phyloP scores from a whole-genome alignment of 2,329 filamentous ascomycete genomes.

The Xylariaceae sp. region DNA sequence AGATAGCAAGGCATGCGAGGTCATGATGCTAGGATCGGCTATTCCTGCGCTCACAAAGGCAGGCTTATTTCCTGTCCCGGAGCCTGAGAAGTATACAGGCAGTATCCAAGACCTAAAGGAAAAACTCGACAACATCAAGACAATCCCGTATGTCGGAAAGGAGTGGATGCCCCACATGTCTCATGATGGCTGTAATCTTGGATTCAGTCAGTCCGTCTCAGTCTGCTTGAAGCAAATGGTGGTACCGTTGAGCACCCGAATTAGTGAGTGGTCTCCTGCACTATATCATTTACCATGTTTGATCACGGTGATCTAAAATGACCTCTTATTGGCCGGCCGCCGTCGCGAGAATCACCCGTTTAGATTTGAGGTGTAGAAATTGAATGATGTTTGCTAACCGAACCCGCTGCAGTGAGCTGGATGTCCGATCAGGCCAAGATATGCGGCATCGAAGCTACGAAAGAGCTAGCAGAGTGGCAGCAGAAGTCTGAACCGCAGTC shows the following conservation, averaged over 20 bases:
- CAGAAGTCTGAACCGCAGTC: too few species aligned
- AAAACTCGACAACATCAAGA: slow-evolving; percentile 27
- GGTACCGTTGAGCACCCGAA: slow-evolving; percentile 20
- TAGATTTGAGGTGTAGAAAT: background rate
- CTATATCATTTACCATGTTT: background rate
- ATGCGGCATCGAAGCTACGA: slow-evolving; percentile 33
- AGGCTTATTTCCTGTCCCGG: slow-evolving; percentile 34
- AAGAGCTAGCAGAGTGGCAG: slow-evolving; percentile 37
- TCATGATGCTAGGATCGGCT: slow-evolving; percentile 38
- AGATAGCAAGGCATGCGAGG: slow-evolving; percentile 31
- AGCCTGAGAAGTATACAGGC: slow-evolving; percentile 20
- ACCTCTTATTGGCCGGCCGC: too few species aligned
- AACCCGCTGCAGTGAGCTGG: slow-evolving; percentile 22
- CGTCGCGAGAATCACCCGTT: background rate
- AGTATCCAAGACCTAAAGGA: slow-evolving; percentile 32
- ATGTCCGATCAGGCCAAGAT: slow-evolving; percentile 30
- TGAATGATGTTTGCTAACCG: background rate
- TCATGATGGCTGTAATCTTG: slow-evolving; percentile 33
- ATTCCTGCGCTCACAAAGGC: slow-evolving; percentile 25
- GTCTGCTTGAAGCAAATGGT: slow-evolving; percentile 28
- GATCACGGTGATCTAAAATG: background rate
- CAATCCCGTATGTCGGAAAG: slow-evolving; percentile 30
- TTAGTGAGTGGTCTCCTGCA: slow-evolving; percentile 21
- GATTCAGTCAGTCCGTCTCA: slow-evolving; percentile 22
- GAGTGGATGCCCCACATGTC: slow-evolving; percentile 34